Evolutionary conservation across 1,284 basidiomycete species (phyloP).

Genomic region (Termitomyces sp.): DNA sequence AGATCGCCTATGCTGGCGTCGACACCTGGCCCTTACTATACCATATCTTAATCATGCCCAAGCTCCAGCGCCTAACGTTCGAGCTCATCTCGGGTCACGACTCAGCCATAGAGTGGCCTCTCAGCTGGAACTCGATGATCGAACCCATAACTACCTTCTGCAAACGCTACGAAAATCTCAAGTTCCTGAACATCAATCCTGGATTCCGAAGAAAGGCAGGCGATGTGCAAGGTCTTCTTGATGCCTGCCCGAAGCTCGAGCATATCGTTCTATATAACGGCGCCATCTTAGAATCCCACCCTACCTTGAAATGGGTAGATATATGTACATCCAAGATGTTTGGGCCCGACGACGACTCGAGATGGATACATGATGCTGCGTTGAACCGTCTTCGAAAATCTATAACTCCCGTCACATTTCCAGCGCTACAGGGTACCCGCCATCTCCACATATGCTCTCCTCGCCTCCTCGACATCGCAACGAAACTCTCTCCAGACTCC

Average conservation of each 20-base stretch:
- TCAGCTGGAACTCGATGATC: conserved; percentile 1
- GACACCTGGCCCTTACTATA: background rate
- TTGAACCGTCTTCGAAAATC: conserved; percentile 1
- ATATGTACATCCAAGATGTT: conserved; percentile 8
- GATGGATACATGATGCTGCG: background rate
- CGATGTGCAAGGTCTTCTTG: conserved; percentile 1
- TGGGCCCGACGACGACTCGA: background rate
- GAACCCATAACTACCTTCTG: conserved; percentile 7
- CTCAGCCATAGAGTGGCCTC: background rate
- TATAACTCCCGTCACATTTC: background rate
- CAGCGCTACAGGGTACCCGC: background rate
- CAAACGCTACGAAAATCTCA: conserved; percentile 1
- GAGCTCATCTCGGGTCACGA: background rate
- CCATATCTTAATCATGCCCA: conserved; percentile 4
- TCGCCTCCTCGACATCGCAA: background rate
- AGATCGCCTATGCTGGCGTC: background rate
- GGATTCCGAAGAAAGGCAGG: conserved; percentile 4
- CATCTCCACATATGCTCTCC: conserved; percentile 3
- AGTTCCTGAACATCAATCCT: conserved; percentile 8
- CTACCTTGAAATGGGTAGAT: conserved; percentile 11
- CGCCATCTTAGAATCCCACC: background rate
- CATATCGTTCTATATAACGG: conserved; percentile 10
- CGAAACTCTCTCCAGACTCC: background rate
- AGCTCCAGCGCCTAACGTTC: conserved; percentile 7
- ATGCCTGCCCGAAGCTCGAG: conserved; percentile 9